Conservation (phyloP, 1,284 basidiomycete species). For the Pyrrhoderma lamaoense region DNA sequence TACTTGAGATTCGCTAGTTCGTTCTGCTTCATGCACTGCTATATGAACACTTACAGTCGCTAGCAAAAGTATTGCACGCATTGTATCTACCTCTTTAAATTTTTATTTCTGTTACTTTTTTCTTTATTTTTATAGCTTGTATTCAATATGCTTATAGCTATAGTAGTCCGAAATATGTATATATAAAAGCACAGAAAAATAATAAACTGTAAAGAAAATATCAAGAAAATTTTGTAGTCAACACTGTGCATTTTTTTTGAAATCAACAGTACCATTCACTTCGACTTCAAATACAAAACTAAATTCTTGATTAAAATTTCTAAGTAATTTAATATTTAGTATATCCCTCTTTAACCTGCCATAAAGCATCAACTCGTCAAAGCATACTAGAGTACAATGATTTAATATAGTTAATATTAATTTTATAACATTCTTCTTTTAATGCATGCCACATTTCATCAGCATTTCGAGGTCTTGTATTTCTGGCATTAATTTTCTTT, state of each 20-base stretch:
- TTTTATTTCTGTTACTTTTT: background rate
- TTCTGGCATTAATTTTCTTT: constrained; percentile 16
- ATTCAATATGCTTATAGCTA: background rate
- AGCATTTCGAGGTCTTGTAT: constrained; percentile 21
- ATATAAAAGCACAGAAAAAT: background rate
- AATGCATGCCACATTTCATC: constrained; percentile 26
- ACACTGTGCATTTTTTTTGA: constrained; percentile 1
- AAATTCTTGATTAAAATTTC: background rate
- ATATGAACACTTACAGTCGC: background rate
- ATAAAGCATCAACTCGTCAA: constrained; percentile 18
- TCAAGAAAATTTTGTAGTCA: background rate
- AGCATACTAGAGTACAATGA: constrained; percentile 22
- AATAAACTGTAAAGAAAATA: background rate
- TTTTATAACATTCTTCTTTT: constrained; percentile 22
- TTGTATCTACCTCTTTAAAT: background rate
- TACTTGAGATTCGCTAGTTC: too few relatives aligned
- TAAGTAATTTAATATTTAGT: constrained; percentile 22
- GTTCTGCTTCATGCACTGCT: too few relatives aligned
- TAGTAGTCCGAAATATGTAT: too few relatives aligned
- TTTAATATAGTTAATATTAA: constrained; percentile 18
- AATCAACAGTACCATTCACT: background rate
- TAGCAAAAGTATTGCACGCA: constrained; percentile 1
- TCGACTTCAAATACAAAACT: background rate
- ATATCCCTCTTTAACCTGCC: constrained; percentile 20
- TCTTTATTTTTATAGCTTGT: background rate